Percentiles rank a stretch among this genome's conserved stretches.
Conservation (phyloP, 2,329 filamentous ascomycete genomes). For the Blastomyces gilchristii region DNA sequence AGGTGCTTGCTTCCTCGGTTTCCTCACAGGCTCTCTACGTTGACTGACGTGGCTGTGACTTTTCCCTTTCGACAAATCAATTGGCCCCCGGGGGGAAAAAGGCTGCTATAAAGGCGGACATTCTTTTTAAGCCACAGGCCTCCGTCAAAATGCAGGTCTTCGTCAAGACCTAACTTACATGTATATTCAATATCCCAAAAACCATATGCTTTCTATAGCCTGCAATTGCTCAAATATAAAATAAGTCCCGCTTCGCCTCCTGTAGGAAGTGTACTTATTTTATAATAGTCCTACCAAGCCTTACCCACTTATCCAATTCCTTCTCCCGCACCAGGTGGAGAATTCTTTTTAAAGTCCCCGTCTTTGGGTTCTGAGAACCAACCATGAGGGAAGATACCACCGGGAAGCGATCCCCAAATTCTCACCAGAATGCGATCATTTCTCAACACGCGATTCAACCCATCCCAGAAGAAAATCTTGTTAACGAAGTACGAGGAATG, state of each 20-base stretch:
- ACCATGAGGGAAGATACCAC: background rate
- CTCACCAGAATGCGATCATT: background rate
- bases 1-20: no score
- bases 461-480: conserved; percentile 67
- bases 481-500: conserved; percentile 54
- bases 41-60: no score
- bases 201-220: no score
- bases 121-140: no score
- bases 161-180: no score
- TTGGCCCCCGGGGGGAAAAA: no score
- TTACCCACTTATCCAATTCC: background rate
- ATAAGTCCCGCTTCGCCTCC: background rate
- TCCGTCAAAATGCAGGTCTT: no score
- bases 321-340: background rate
- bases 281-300: background rate
- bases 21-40: no score
- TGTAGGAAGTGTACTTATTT: background rate
- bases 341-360: background rate
- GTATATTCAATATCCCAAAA: no score
- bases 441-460: conserved; percentile 31
- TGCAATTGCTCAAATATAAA: background rate
- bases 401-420: background rate
- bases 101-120: no score
- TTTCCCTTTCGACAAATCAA: no score
- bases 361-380: background rate